A percentile compares a stretch with the other conserved stretches of the same genome.
Evolutionary conservation across 805 yeast species (phyloP).

Genomic region (Pichia membranifaciens): DNA sequence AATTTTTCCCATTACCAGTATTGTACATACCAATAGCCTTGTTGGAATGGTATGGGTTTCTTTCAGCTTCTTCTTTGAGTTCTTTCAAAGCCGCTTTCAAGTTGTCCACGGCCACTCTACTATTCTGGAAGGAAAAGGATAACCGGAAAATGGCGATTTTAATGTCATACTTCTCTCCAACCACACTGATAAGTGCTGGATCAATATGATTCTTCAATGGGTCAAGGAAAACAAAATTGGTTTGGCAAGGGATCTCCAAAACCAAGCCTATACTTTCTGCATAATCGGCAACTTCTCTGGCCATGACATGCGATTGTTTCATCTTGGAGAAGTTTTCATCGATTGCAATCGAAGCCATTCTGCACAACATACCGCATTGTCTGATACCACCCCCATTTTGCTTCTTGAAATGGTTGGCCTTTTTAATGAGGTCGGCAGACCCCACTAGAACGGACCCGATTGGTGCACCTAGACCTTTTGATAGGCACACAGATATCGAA

Average conservation of each 20-base stretch:
- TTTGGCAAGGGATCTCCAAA: conserved; percentile 70
- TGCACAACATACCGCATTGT: conserved; percentile 76
- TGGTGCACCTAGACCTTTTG: conserved; percentile 91
- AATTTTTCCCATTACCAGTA: not conserved
- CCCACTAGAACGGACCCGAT: conserved; percentile 87
- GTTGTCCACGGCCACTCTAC: conserved; percentile 47
- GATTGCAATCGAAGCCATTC: conserved; percentile 76
- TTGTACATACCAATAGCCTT: conserved; percentile 4
- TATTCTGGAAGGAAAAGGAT: conserved; percentile 72
- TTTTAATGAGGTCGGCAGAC: conserved; percentile 46
- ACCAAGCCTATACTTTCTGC: conserved; percentile 48
- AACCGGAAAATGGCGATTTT: conserved; percentile 67
- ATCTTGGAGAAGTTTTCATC: conserved; percentile 64
- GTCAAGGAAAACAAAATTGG: conserved; percentile 80
- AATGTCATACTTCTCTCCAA: conserved; percentile 53
- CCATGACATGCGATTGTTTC: conserved; percentile 43
- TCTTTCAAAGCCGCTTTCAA: conserved; percentile 55
- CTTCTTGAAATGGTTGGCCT: conserved; percentile 80
- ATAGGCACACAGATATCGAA: conserved; percentile 82
- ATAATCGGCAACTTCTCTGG: conserved; percentile 45
- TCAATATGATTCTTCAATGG: conserved; percentile 47
- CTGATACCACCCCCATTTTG: conserved; percentile 93
- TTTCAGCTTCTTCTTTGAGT: conserved; percentile 46
- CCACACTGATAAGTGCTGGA: conserved; percentile 31
- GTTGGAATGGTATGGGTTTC: conserved; percentile 38